These are phyloP conservation scores for Triticum aestivum DNA, from an alignment of 176 grass and related monocot genomes.

Conservation along the genomic window DNA sequence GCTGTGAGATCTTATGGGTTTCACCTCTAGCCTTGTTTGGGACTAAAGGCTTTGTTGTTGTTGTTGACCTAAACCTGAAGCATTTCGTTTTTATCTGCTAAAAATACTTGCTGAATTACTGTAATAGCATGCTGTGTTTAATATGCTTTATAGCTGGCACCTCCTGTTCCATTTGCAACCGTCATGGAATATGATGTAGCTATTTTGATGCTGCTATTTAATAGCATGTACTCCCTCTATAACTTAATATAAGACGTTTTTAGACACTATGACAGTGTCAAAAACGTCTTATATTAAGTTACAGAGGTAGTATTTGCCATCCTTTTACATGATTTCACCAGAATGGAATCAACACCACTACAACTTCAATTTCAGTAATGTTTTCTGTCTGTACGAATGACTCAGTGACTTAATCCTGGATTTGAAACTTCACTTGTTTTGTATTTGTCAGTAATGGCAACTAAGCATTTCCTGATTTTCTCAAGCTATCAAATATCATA, in stretches of 20 bases:
- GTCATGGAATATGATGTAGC: not conserved
- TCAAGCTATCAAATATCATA: conserved; percentile 10
- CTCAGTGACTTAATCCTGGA: not conserved
- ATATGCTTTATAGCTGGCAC: not conserved
- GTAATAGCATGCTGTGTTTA: not conserved
- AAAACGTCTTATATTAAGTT: no score
- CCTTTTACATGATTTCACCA: not conserved
- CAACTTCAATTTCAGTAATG: not conserved
- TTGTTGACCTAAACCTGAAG: not conserved
- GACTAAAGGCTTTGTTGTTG: no score
- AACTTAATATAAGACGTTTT: no score
- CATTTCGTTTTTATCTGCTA: not conserved
- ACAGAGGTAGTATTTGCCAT: not conserved
- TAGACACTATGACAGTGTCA: no score
- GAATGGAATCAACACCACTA: not conserved
- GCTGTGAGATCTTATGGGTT: no score
- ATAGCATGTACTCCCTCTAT: not conserved
- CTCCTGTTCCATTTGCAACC: not conserved
- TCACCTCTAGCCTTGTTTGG: no score
- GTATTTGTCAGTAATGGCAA: not conserved
- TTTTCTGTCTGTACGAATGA: not conserved
- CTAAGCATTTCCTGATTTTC: conserved; percentile 7
- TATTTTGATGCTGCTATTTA: not conserved
- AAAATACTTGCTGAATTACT: not conserved
- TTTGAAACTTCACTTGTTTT: conserved; percentile 21